These are phyloP conservation scores for Monosporascus sp. DNA, from an alignment of 2,329 filamentous ascomycete species.

Conservation along the genomic window DNA sequence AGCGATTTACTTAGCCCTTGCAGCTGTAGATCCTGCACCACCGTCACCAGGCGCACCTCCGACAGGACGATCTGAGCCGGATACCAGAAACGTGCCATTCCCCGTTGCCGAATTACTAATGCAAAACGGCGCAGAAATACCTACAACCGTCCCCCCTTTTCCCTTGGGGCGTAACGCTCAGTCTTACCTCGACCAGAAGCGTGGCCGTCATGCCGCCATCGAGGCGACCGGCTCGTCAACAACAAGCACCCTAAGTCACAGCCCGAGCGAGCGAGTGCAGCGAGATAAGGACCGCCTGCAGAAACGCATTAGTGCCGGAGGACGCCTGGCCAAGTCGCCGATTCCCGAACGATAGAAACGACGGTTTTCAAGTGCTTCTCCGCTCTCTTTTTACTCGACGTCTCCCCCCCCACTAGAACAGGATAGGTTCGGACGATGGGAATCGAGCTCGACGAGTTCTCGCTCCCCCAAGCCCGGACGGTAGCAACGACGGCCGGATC, in stretches of 20 bases:
- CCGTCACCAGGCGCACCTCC: conserved; percentile 50
- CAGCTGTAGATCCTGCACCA: conserved; percentile 83
- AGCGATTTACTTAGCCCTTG: conserved; percentile 83
- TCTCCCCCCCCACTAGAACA: neutral
- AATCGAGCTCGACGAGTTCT: conserved; percentile 12
- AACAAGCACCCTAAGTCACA: conserved; percentile 38
- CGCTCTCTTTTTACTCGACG: neutral
- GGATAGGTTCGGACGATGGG: neutral
- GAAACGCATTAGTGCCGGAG: conserved; percentile 75
- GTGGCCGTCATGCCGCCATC: conserved; percentile 41
- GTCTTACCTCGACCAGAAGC: conserved; percentile 78
- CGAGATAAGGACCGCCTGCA: conserved; percentile 67
- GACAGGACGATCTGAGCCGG: conserved; percentile 32
- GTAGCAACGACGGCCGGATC: neutral
- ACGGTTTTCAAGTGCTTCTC: conserved; percentile 24
- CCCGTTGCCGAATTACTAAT: conserved; percentile 85
- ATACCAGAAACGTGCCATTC: conserved; percentile 63
- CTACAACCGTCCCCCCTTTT: conserved; percentile 68
- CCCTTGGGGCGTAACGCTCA: conserved; percentile 77
- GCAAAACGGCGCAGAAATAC: conserved; percentile 91
- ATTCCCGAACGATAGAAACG: conserved; percentile 48
- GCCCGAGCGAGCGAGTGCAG: conserved; percentile 42
- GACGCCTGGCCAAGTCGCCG: conserved; percentile 61
- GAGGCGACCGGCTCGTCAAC: conserved; percentile 42
- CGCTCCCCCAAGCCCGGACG: neutral